Base-by-base conservation (phyloP, 495 filamentous ascomycete species). In the Durotheca rogersii region DNA sequence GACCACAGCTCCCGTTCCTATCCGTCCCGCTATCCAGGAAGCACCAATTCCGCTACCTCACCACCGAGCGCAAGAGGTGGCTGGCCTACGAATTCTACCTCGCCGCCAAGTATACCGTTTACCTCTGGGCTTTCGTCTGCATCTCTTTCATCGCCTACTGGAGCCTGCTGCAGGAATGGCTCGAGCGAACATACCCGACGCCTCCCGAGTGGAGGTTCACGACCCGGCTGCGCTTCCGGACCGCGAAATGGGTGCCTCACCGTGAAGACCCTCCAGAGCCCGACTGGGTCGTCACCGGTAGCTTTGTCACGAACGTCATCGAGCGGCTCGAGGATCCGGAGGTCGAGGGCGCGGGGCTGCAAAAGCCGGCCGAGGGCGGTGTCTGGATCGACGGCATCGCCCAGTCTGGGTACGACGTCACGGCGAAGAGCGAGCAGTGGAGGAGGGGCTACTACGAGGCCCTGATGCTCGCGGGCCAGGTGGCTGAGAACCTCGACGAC, bases 1-100 rank as follows among this genome's bases (percentile, higher is more conserved):
- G 90, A n/a, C 89, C 90, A 19, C 86, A 91, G 62, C 70, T 93
- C 18, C 86, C 87, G 14, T 95, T 89, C 66, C 84, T 90, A 61
- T 62, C 65, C n/a, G 78, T 79, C 41, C 79, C 77, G 25, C 50
- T 73, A 41, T 69, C 64, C 61, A 61, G 56, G 71, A 74, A 76
- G 31, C 80, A 83, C 17, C 77, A 83, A 29, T 77, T 81, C 4
- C 85, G 89, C 16, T 74, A 88, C 34, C 69, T 92, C 21, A 89
- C 86, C n/a, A 92, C 88, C 0, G 83, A 90, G 61, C 78, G 78
- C 41, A 85, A 83, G 44, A 72, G 76, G 18, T 82, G 82, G 67
- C 73, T 90, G 41, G 84, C 78, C 51, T 72, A 82, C 41, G 81
- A 88, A 20, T 62, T 86, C 35, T 77, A 72, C 40, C 75, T 76